A percentile compares a stretch with the other conserved stretches of the same genome.
phyloP scores from a whole-genome alignment of 2,329 filamentous ascomycete genomes.

The Dothidotthia symphoricarpi region DNA sequence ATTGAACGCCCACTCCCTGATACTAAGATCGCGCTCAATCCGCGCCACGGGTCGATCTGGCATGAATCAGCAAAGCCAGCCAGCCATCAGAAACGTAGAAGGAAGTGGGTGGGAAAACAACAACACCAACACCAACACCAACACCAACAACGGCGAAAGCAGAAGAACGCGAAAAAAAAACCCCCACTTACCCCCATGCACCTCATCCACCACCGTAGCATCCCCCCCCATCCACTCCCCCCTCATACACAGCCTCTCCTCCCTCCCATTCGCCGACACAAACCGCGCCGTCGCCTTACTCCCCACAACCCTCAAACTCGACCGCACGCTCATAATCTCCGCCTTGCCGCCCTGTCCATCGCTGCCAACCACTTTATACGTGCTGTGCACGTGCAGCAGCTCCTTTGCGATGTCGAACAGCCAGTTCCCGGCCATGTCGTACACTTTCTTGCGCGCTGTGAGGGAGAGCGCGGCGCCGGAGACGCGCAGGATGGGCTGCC shows the following conservation, averaged over 20 bases:
- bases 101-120: too few species aligned
- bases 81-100: slow-evolving; percentile 15
- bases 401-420: slow-evolving; percentile 61
- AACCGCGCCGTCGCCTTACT: slow-evolving; percentile 60
- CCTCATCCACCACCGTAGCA: slow-evolving; percentile 58
- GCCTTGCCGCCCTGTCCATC: not conserved
- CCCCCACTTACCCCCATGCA: slow-evolving; percentile 28
- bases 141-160: too few species aligned
- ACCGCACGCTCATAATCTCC: not conserved
- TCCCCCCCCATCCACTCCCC: slow-evolving; percentile 60
- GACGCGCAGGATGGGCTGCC: slow-evolving; percentile 56
- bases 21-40: slow-evolving; percentile 60
- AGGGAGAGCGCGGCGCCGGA: slow-evolving; percentile 55
- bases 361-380: slow-evolving; percentile 44
- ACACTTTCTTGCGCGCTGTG: slow-evolving; percentile 57
- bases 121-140: too few species aligned
- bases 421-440: slow-evolving; percentile 53
- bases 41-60: slow-evolving; percentile 47
- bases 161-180: not conserved
- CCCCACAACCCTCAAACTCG: slow-evolving; percentile 42
- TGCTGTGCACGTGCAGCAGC: slow-evolving; percentile 52
- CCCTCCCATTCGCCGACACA: slow-evolving; percentile 33
- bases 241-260: slow-evolving; percentile 50
- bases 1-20: slow-evolving; percentile 57
- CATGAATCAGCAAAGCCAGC: slow-evolving; percentile 35